Evolutionary conservation across 2,329 filamentous ascomycete species (phyloP), one percentile per base, ranked within the genome.

Genomic region (Xylariaceae sp.): DNA sequence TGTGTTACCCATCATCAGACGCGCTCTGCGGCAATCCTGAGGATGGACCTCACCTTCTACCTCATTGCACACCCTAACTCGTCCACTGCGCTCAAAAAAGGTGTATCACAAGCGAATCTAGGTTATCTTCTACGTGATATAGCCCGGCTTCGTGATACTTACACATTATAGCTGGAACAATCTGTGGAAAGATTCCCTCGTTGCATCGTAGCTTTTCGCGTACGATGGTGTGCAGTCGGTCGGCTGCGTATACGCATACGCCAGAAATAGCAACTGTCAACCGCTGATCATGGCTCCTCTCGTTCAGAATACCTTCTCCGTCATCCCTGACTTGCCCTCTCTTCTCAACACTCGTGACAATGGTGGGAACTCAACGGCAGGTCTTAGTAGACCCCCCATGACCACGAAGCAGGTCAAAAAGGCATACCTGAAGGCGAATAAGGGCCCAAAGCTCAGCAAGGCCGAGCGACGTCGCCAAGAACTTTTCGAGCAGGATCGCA

Each of bases 401-500:
- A 81, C 79, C 45, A 76, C 75, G 15, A 80, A 78, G 64, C 75
- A 78, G 59, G 77, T 75, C 37, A 77, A 78, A 65, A 80, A 78
- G 62, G 73, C 71, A 59, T 82, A 76, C 68, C 74, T 65, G 64
- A 73, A 73, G 70, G 72, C 65, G 63, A 82, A 70, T 34, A 71
- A 72, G 61, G 72, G 64, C 1, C 75, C 76, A 0, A 74, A 73
- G 56, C 66, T 80, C 23, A 76, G 76, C 44, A 77, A 76, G 60
- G 74, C 73, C 30, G 78, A 81, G 61, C 72, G 73, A 59, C 74
- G 77, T 23, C 72, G 72, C 13, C 67, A 72, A 59, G 75, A 76
- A 45, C 69, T 73, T 17, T 71, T 72, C 49, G 81, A 85, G 61
- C 81, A 83, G 64, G 81, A 83, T 58, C 74, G 78, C n/a, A 82